Percentiles rank a stretch among this genome's conserved stretches.
Conservation (phyloP, 441 rosid genomes). For the Daphne laureola region DNA sequence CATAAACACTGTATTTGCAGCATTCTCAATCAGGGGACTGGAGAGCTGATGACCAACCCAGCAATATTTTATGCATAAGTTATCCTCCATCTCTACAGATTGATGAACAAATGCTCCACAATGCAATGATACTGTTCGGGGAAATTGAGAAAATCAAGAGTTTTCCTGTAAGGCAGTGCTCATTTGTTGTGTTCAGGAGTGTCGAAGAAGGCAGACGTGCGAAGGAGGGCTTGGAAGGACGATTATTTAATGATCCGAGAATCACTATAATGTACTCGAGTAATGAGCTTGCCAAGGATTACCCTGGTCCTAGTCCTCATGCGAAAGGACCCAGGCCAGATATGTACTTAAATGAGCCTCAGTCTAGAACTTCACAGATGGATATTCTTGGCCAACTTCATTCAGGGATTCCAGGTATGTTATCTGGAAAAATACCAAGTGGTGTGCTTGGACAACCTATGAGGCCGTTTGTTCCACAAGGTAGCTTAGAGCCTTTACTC, state of each 20-base stretch:
- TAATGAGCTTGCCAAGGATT: constrained; percentile 50
- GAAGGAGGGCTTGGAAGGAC: constrained; percentile 82
- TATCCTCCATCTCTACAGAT: constrained; percentile 84
- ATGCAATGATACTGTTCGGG: constrained; percentile 86
- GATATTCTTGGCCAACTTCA: constrained; percentile 34
- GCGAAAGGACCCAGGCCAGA: constrained; percentile 53
- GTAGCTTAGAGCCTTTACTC: constrained; percentile 36
- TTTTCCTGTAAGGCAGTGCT: constrained; percentile 65
- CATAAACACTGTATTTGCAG: constrained; percentile 19
- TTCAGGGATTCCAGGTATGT: constrained; percentile 14
- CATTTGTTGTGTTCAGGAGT: constrained; percentile 85
- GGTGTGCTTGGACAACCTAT: constrained; percentile 26
- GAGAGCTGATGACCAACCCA: constrained; percentile 54
- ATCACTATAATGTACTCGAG: constrained; percentile 70
- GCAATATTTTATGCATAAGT: constrained; percentile 72
- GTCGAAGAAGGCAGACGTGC: constrained; percentile 81
- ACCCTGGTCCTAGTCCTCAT: constrained; percentile 38
- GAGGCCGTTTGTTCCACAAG: constrained; percentile 44
- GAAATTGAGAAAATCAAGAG: constrained; percentile 83
- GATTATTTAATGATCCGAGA: constrained; percentile 75
- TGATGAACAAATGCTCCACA: constrained; percentile 81
- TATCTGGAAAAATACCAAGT: constrained; percentile 28
- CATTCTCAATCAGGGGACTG: constrained; percentile 36
- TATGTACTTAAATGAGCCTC: constrained; percentile 34
- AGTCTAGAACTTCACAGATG: constrained; percentile 28